Base-by-base conservation (phyloP, 257 asterid species). In the Solanum dulcamara region DNA sequence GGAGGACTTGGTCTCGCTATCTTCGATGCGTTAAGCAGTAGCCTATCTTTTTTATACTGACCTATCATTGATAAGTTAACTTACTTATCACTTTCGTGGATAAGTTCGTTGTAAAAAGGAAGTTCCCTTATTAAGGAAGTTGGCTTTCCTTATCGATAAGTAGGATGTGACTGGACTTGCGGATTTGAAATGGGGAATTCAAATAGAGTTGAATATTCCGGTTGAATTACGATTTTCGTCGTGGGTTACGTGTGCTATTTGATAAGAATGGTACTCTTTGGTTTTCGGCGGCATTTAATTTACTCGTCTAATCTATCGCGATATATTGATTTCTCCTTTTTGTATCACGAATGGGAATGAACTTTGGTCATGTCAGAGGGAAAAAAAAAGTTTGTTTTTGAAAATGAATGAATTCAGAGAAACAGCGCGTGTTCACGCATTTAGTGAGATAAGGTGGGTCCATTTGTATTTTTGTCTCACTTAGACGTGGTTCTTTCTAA, bases 11-110 rank as follows among this genome's bases (percentile, higher is more conserved):
- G 99, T 92, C 99, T 93, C 96, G 94, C 97, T 92, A 93, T 93
- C 97, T 91, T 92, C 96, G 95, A 94, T 93, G 99, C 97, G 92
- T 93, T 94, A 92, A 93, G 95, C 98, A 92, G 95, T 88, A 84
- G 93, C 89, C 92, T 90, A 86, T 91, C 97, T 90, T 89, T 88
- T 84, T 90, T 79, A 89, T 84, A 88, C 94, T 88, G 89, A 88
- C 93, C 85, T 93, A 95, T 94, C 96, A 83, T 59, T 86, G 70
- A 94, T 93, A 91, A 42, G 86, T 0, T 0, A 0, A 0, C 0
- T 0, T 0, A 0, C 87, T 10, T 90, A 90, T 93, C 28, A n/a
- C 1, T 0, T 0, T 0, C 20, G 0, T 0, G 0, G 0, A 0
- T 1, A 77, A 7, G 88, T 22, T 60, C 67, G 84, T 26, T 0